Percentiles rank a stretch among this genome's conserved stretches.
Evolutionary conservation across 2,329 filamentous ascomycete genomes (phyloP).

Genomic region (Exophiala bonariae): DNA sequence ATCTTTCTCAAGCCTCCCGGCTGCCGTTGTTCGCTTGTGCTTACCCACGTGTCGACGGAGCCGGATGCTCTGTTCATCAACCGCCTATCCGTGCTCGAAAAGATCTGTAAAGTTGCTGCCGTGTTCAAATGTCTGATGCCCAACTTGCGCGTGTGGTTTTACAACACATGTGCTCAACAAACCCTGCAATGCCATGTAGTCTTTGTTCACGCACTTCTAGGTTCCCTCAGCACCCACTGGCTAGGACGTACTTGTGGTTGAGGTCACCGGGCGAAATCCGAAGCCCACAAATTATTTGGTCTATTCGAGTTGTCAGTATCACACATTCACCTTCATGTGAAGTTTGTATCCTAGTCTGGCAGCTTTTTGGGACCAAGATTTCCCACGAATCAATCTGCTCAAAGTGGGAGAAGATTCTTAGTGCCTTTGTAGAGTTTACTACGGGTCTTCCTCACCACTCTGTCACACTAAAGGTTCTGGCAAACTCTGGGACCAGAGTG

Average conservation of each 20-base stretch:
- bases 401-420: conserved; percentile 1
- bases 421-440: neutral
- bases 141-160: no score
- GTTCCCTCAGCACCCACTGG: conserved; percentile 1
- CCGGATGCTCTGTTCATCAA: neutral
- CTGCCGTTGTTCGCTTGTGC: conserved; percentile 16
- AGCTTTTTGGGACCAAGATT: conserved; percentile 3
- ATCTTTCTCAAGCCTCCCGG: conserved; percentile 8
- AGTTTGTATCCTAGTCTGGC: conserved; percentile 21
- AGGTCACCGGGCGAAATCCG: no score
- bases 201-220: no score
- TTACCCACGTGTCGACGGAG: conserved; percentile 22
- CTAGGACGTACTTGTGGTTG: no score
- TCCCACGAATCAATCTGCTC: conserved; percentile 5
- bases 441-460: conserved; percentile 1
- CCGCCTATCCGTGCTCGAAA: no score
- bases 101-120: no score
- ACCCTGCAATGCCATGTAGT: no score
- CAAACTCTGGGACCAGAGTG: neutral
- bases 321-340: conserved; percentile 17
- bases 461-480: neutral
- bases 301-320: conserved; percentile 13
- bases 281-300: no score
- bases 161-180: no score
- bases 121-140: no score